phyloP scores from a whole-genome alignment of 805 yeast genomes.

The Candida succiphila region DNA sequence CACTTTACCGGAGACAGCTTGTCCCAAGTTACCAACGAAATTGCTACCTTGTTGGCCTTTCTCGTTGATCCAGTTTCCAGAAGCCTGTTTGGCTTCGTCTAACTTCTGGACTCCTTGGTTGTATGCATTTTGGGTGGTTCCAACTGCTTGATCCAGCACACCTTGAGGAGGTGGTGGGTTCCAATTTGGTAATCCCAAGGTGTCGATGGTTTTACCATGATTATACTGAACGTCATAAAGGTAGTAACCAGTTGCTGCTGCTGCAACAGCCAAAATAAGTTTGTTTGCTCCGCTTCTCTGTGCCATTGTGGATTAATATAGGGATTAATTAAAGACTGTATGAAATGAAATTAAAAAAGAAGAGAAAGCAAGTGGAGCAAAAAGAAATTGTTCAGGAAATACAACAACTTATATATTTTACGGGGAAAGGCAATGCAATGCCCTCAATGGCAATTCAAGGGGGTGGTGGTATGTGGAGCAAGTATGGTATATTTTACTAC shows the following conservation, averaged over 20 bases:
- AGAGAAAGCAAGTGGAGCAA: background rate
- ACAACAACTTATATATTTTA: no score
- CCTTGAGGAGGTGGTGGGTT: constrained; percentile 10
- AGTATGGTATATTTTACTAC: constrained; percentile 1
- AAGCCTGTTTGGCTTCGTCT: constrained; percentile 11
- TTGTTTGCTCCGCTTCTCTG: constrained; percentile 4
- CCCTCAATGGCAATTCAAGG: background rate
- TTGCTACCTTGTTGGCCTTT: constrained; percentile 9
- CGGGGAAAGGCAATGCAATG: no score
- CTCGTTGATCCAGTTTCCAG: constrained; percentile 12
- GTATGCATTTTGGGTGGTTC: constrained; percentile 2
- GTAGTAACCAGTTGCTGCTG: constrained; percentile 19
- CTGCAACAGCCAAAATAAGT: constrained; percentile 10
- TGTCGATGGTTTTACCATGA: constrained; percentile 15
- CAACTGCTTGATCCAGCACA: background rate
- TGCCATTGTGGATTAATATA: constrained; percentile 8
- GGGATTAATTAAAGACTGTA: constrained; percentile 1
- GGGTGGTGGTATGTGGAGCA: background rate
- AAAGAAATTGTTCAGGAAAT: no score
- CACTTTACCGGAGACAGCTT: constrained; percentile 6
- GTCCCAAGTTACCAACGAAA: constrained; percentile 4
- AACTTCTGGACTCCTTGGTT: constrained; percentile 10
- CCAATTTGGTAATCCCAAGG: constrained; percentile 18
- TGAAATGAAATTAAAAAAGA: background rate
- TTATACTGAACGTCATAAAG: constrained; percentile 17